Evolutionary conservation across 177 flowering plant species (phyloP).

Genomic region (Tripterygium wilfordii): DNA sequence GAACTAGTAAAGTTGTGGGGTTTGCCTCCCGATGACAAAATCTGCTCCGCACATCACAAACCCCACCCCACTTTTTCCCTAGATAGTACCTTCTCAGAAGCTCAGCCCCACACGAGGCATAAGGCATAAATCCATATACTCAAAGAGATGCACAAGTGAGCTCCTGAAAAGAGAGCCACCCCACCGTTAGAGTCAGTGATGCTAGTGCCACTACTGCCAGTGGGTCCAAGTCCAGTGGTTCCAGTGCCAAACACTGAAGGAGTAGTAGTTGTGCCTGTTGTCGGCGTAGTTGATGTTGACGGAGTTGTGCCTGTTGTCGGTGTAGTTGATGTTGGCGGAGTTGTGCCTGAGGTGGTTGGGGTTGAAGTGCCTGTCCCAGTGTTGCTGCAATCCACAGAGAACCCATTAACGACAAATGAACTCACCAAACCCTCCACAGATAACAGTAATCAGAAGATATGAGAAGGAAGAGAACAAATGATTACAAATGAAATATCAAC

Average conservation of each 20-base stretch:
- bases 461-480: background rate
- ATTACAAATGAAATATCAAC: slow-evolving; percentile 10
- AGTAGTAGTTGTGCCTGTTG: slow-evolving; percentile 5
- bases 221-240: slow-evolving; percentile 18
- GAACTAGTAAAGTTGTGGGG: slow-evolving; percentile 18
- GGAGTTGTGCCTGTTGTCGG: slow-evolving; percentile 3
- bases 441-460: background rate
- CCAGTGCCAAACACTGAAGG: slow-evolving; percentile 10
- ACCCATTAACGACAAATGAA: background rate
- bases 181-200: slow-evolving; percentile 11
- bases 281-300: slow-evolving; percentile 7
- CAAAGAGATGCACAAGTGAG: slow-evolving; percentile 1
- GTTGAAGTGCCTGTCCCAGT: slow-evolving; percentile 13
- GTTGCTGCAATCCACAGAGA: background rate
- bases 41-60: slow-evolving; percentile 19
- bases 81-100: background rate
- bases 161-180: slow-evolving; percentile 1
- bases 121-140: slow-evolving; percentile 8
- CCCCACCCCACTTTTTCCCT: background rate
- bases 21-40: slow-evolving; percentile 14
- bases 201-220: slow-evolving; percentile 17
- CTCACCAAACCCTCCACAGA: background rate
- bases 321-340: slow-evolving; percentile 4
- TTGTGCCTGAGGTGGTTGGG: slow-evolving; percentile 6
- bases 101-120: slow-evolving; percentile 9